phyloP scores from a whole-genome alignment of 495 filamentous ascomycete genomes.

The Penicillium lagena region DNA sequence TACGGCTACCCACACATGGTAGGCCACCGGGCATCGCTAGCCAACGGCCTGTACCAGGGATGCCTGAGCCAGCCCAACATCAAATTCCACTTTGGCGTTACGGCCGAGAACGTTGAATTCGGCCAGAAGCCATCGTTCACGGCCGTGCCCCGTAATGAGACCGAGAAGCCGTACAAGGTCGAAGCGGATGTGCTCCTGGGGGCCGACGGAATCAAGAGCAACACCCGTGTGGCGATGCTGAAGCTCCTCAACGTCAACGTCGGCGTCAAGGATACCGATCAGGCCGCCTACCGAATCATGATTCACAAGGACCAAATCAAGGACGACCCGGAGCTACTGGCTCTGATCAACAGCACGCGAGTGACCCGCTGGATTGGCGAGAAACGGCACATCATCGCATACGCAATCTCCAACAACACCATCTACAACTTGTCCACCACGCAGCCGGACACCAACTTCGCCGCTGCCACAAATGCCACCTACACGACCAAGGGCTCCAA shows the following conservation, averaged over 20 bases:
- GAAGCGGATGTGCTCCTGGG: constrained; percentile 65
- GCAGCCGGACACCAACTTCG: constrained; percentile 70
- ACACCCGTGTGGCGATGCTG: constrained; percentile 57
- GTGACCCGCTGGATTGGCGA: constrained; percentile 76
- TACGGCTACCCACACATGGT: constrained; percentile 75
- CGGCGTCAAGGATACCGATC: constrained; percentile 62
- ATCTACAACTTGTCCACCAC: constrained; percentile 76
- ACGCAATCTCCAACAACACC: constrained; percentile 64
- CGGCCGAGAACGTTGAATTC: constrained; percentile 47
- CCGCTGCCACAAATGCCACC: constrained; percentile 62
- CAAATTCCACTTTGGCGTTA: constrained; percentile 61
- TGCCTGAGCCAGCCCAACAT: constrained; percentile 59
- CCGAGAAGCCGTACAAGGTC: constrained; percentile 41
- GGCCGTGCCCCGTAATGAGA: constrained; percentile 48
- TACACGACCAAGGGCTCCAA: constrained; percentile 74
- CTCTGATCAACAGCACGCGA: constrained; percentile 57
- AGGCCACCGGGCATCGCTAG: constrained; percentile 69
- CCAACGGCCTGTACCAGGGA: constrained; percentile 58
- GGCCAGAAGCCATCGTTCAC: constrained; percentile 49
- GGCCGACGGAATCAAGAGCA: constrained; percentile 68
- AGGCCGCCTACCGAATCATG: constrained; percentile 85
- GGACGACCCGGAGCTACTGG: constrained; percentile 60
- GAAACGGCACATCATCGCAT: constrained; percentile 77
- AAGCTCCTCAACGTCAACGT: constrained; percentile 44
- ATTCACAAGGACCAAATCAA: constrained; percentile 61